phyloP scores from a whole-genome alignment of 306 rosid species.

The Gillenia trifoliata region DNA sequence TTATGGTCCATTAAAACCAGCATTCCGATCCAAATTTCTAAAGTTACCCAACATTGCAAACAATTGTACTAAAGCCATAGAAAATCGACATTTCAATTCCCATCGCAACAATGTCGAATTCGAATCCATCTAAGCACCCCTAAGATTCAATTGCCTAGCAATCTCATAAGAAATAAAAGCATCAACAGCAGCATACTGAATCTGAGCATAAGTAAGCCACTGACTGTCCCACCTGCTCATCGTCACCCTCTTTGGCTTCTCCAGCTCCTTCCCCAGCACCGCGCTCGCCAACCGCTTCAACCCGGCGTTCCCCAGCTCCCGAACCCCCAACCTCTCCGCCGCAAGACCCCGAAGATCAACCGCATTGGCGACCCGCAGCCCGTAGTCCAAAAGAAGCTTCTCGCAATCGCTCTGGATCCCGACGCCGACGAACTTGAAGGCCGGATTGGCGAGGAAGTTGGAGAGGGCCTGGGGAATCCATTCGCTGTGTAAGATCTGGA shows the following conservation, averaged over 20 bases:
- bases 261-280: slow-evolving; percentile 30
- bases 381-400: slow-evolving; percentile 32
- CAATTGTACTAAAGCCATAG: background rate
- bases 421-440: slow-evolving; percentile 38
- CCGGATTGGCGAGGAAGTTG: slow-evolving; percentile 18
- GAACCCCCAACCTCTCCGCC: background rate
- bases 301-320: slow-evolving; percentile 30
- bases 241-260: slow-evolving; percentile 39
- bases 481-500: slow-evolving; percentile 24
- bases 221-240: slow-evolving; percentile 48
- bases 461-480: slow-evolving; percentile 24
- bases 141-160: slow-evolving; percentile 17
- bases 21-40: background rate
- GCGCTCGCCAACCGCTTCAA: slow-evolving; percentile 30
- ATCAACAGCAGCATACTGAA: slow-evolving; percentile 47
- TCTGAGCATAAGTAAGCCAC: slow-evolving; percentile 37
- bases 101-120: background rate
- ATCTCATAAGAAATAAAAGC: slow-evolving; percentile 46
- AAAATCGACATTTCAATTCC: background rate
- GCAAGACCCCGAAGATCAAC: slow-evolving; percentile 34
- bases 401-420: slow-evolving; percentile 30
- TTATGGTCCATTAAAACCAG: background rate
- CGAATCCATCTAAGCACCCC: background rate
- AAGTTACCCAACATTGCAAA: background rate
- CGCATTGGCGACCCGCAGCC: slow-evolving; percentile 14